Conservation (phyloP, 1,284 basidiomycete species). For the Trametes pubescens region DNA sequence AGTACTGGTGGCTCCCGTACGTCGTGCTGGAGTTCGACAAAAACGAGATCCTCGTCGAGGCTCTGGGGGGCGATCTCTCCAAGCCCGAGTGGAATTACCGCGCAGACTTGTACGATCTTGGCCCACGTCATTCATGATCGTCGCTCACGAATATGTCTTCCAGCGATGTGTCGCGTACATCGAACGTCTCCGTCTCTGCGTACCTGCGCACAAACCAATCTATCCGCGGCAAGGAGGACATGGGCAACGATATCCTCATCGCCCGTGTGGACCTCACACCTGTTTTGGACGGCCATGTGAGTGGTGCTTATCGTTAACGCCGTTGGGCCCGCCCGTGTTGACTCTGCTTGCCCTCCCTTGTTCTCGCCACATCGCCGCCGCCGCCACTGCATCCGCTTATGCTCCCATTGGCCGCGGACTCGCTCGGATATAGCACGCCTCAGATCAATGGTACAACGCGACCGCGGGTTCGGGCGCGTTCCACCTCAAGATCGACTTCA, state of each 20-base stretch:
- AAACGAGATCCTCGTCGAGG: constrained; percentile 98
- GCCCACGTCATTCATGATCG: constrained; percentile 1
- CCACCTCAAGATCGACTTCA: constrained; percentile 96
- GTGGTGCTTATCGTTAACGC: constrained; percentile 41
- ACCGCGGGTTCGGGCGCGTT: constrained; percentile 90
- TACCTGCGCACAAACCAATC: constrained; percentile 84
- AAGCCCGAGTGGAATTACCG: constrained; percentile 96
- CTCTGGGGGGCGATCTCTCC: constrained; percentile 87
- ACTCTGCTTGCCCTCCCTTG: constrained; percentile 17
- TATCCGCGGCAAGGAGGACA: constrained; percentile 78
- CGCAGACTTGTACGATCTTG: constrained; percentile 85
- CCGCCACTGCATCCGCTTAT: not conserved
- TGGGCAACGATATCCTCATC: constrained; percentile 93
- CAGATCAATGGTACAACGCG: constrained; percentile 90
- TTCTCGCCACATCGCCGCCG: constrained; percentile 14
- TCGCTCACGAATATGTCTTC: constrained; percentile 1
- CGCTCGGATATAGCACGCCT: constrained; percentile 59
- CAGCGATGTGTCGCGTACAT: constrained; percentile 88
- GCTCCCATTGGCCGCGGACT: constrained; percentile 3
- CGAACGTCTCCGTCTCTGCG: constrained; percentile 89
- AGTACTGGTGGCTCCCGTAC: constrained; percentile 97
- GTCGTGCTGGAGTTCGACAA: constrained; percentile 99
- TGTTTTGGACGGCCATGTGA: constrained; percentile 79
- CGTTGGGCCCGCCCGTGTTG: constrained; percentile 18
- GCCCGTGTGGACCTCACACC: constrained; percentile 93